phyloP scores from a whole-genome alignment of 2,329 filamentous ascomycete genomes.

The Furcasterigmium sp. region DNA sequence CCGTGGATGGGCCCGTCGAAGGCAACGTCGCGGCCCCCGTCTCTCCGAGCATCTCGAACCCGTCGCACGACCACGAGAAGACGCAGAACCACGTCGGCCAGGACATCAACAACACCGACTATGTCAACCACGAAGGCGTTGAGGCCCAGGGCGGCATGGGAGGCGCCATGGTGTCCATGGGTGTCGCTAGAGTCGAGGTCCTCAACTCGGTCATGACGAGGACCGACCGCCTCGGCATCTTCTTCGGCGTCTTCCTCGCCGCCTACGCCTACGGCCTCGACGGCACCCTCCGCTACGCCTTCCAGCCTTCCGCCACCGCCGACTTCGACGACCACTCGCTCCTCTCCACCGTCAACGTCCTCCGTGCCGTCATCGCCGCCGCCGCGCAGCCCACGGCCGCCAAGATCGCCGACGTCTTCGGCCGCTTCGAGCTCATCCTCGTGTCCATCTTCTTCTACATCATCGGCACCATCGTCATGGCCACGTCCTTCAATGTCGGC shows the following conservation, averaged over 20 bases:
- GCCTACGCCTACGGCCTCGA: conserved; percentile 61
- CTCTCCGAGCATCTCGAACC: conserved; percentile 36
- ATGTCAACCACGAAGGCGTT: not conserved
- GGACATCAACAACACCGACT: not conserved
- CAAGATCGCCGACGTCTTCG: conserved; percentile 60
- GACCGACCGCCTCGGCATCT: conserved; percentile 50
- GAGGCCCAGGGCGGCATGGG: not conserved
- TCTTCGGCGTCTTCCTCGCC: conserved; percentile 56
- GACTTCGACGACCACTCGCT: conserved; percentile 47
- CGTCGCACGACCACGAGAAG: not conserved
- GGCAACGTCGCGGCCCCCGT: conserved; percentile 29
- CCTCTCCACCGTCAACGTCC: conserved; percentile 50
- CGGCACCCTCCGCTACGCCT: conserved; percentile 48
- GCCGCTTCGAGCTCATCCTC: conserved; percentile 52
- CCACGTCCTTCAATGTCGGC: conserved; percentile 39
- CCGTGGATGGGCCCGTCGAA: conserved; percentile 1
- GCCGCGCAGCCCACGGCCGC: conserved; percentile 52
- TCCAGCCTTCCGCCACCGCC: conserved; percentile 50
- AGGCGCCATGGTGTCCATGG: conserved; percentile 32
- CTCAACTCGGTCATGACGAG: conserved; percentile 46
- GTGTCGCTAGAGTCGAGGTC: conserved; percentile 55
- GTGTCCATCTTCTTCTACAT: conserved; percentile 57
- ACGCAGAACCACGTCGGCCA: not conserved
- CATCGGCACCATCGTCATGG: conserved; percentile 47
- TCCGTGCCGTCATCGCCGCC: conserved; percentile 54